A percentile compares a stretch with the other conserved stretches of the same genome.
Conservation (phyloP, 306 rosid genomes). For the Trifolium subterraneum region DNA sequence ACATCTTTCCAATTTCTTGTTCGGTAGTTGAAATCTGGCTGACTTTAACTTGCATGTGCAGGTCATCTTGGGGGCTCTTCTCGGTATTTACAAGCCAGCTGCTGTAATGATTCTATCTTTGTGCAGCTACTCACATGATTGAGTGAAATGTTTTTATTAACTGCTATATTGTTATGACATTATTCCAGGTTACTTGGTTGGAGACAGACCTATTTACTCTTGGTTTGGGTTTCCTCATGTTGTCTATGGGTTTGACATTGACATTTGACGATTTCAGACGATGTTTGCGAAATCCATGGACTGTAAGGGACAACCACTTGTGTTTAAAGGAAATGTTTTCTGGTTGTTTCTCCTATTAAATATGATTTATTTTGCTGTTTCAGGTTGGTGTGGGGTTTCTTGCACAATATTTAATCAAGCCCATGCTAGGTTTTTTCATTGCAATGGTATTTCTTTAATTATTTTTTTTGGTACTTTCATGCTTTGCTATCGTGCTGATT, state of each 20-base stretch:
- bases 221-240: slow-evolving; percentile 94
- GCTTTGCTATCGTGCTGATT: slow-evolving; percentile 16
- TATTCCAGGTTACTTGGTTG: slow-evolving; percentile 89
- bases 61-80: slow-evolving; percentile 78
- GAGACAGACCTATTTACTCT: slow-evolving; percentile 85
- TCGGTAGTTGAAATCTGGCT: slow-evolving; percentile 35
- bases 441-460: slow-evolving; percentile 64
- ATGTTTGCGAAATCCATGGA: slow-evolving; percentile 92
- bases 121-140: slow-evolving; percentile 36
- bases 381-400: slow-evolving; percentile 99
- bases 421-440: slow-evolving; percentile 78
- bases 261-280: slow-evolving; percentile 91
- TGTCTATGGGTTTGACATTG: slow-evolving; percentile 95
- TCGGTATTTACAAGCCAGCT: slow-evolving; percentile 89
- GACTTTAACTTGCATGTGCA: slow-evolving; percentile 52
- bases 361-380: slow-evolving; percentile 42
- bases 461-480: slow-evolving; percentile 21
- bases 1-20: slow-evolving; percentile 33
- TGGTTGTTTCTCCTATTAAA: slow-evolving; percentile 26
- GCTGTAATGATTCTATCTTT: slow-evolving; percentile 58
- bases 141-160: slow-evolving; percentile 43
- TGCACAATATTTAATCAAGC: slow-evolving; percentile 90
- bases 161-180: slow-evolving; percentile 37
- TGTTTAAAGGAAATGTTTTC: slow-evolving; percentile 10
- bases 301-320: slow-evolving; percentile 53